Conservation (phyloP, 306 rosid genomes). For the Glycyrrhiza uralensis region DNA sequence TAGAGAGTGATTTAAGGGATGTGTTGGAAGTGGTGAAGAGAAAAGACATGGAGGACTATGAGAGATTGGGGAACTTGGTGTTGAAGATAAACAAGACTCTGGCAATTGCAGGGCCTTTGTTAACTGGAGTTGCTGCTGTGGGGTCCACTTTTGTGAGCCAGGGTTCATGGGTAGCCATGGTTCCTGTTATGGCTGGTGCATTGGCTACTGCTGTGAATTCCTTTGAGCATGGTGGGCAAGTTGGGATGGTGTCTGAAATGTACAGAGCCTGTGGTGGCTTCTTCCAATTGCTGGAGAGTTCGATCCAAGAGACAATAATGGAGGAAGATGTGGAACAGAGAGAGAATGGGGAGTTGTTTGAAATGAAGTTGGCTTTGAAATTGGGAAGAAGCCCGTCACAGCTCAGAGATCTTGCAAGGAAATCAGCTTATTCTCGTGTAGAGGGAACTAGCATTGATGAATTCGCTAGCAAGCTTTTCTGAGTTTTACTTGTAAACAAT, state of each 20-base stretch:
- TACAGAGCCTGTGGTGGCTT: slow-evolving; percentile 60
- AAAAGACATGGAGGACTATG: slow-evolving; percentile 72
- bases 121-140: slow-evolving; percentile 60
- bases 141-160: slow-evolving; percentile 48
- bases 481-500: background rate
- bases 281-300: slow-evolving; percentile 43
- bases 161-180: slow-evolving; percentile 35
- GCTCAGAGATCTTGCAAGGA: slow-evolving; percentile 50
- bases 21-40: slow-evolving; percentile 51
- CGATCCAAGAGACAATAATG: slow-evolving; percentile 45
- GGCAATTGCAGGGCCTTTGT: slow-evolving; percentile 71
- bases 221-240: slow-evolving; percentile 65
- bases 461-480: slow-evolving; percentile 74
- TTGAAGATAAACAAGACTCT: slow-evolving; percentile 61
- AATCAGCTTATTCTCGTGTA: slow-evolving; percentile 52
- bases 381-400: slow-evolving; percentile 74
- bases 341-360: slow-evolving; percentile 67
- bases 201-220: slow-evolving; percentile 49
- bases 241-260: slow-evolving; percentile 85
- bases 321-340: slow-evolving; percentile 61
- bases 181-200: slow-evolving; percentile 57
- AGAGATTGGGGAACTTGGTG: slow-evolving; percentile 61
- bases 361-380: slow-evolving; percentile 63
- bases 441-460: slow-evolving; percentile 54
- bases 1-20: slow-evolving; percentile 53